Evolutionary conservation across 768 basidiomycete species (phyloP).

Genomic region (Pleurotus sapidus): DNA sequence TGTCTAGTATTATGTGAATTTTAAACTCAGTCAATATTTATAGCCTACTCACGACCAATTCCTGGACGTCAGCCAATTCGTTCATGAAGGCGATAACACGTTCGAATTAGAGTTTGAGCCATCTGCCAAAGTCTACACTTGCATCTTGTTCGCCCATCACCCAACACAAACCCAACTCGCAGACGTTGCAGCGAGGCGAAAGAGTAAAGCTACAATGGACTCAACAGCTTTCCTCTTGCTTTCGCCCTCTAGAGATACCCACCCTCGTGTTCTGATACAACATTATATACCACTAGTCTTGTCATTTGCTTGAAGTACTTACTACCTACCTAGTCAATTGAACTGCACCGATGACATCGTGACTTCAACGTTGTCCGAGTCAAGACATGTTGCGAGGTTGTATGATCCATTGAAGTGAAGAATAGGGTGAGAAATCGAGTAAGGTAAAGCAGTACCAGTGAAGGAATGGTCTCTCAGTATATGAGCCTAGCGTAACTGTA

Average conservation of each 20-base stretch:
- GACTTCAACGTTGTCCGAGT: too few species aligned
- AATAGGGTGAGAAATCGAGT: too few species aligned
- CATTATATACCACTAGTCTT: too few species aligned
- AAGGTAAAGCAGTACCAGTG: too few species aligned
- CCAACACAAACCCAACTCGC: constrained; percentile 3
- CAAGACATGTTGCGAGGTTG: too few species aligned
- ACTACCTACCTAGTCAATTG: too few species aligned
- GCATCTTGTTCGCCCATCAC: neutral
- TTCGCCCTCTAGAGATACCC: neutral
- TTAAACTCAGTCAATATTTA: neutral
- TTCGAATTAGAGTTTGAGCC: neutral
- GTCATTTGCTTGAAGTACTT: too few species aligned
- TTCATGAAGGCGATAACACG: neutral
- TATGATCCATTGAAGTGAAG: too few species aligned
- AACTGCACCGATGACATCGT: too few species aligned
- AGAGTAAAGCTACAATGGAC: neutral
- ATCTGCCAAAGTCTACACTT: neutral
- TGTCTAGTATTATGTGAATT: neutral
- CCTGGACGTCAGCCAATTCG: constrained; percentile 3
- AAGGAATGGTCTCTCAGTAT: too few species aligned
- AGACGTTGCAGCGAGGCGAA: neutral
- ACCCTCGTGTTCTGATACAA: neutral
- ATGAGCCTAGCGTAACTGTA: too few species aligned
- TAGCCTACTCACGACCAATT: constrained; percentile 4
- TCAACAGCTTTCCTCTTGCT: neutral